A percentile compares a stretch with the other conserved stretches of the same genome.
These are phyloP conservation scores for Kodamaea alishanica DNA, from an alignment of 1,139 yeast species.

Conservation along the genomic window DNA sequence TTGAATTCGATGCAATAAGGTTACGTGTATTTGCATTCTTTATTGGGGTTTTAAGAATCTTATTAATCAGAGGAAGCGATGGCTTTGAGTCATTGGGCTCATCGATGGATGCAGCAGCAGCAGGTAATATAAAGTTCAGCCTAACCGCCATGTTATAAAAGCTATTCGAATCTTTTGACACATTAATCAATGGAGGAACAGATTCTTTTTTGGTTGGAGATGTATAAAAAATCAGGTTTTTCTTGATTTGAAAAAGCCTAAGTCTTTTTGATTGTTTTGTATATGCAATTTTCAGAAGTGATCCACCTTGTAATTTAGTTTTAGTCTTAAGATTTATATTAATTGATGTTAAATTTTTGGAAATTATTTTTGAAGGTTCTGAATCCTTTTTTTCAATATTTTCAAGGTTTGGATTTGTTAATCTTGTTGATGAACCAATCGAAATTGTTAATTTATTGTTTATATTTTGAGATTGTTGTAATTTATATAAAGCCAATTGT, in stretches of 20 bases:
- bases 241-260: conserved; percentile 34
- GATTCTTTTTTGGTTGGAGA: conserved; percentile 10
- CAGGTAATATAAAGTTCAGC: conserved; percentile 4
- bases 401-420: conserved; percentile 3
- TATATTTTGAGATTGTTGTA: conserved; percentile 25
- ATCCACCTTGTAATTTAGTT: neutral
- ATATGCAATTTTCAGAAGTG: conserved; percentile 1
- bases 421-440: conserved; percentile 1
- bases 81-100: conserved; percentile 1
- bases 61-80: conserved; percentile 38
- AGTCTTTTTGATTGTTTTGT: conserved; percentile 10
- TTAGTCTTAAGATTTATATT: neutral
- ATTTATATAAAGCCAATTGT: conserved; percentile 75
- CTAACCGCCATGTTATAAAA: conserved; percentile 6
- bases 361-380: neutral
- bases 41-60: conserved; percentile 46
- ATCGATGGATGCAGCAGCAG: conserved; percentile 7
- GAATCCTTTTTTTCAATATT: neutral
- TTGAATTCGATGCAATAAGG: conserved; percentile 19
- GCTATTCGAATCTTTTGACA: conserved; percentile 7
- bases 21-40: conserved; percentile 29
- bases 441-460: conserved; percentile 2
- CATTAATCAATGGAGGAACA: conserved; percentile 10
- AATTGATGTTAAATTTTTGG: conserved; percentile 1
- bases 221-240: conserved; percentile 26